Base-by-base conservation (phyloP, 306 rosid genomes). In the Dryas octopetala region DNA sequence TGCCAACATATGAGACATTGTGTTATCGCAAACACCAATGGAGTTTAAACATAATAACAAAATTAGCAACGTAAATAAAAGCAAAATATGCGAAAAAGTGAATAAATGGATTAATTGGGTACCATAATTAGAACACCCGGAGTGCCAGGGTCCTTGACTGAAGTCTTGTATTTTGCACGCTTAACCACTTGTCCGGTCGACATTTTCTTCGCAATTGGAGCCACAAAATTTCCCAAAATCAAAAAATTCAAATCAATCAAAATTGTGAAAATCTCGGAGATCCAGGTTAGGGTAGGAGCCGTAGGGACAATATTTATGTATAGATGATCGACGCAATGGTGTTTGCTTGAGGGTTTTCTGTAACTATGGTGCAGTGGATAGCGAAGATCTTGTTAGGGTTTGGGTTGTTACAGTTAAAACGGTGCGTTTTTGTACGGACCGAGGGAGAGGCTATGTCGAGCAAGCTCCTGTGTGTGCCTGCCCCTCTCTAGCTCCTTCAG, bases 111-210 rank as follows among this genome's bases (percentile, higher is more conserved):
- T 19, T 4, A 66, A 46, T 43, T 4, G 43, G 46, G 26, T 75
- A 93, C 98, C 98, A 94, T 86, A 67, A 83, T 88, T 79, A 94
- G 75, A 32, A 94, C 85, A 6, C 98, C 98, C 3, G 95, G 86
- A 46, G 87, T 90, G 17, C 98, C 97, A 63, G 97, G 88, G 81
- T 89, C 96, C 80, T 86, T 94, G 58, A 88, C 76, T 4, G 88
- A 78, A 63, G 81, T 38, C 89, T 94, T 94, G 88, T 90, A 94
- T 68, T 86, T 91, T 60, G 90, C 97, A 73, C 95, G 89, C 85
- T 90, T 90, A 28, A 85, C 84, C 14, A 88, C 89, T 78, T 87
- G 86, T 52, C 83, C 74, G 1, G 80, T 73, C 54, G 93, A 86
- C 98, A 91, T 93, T 45, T 65, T 60, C 62, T 58, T 13, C 23